Evolutionary conservation across 1,284 basidiomycete genomes (phyloP).

Genomic region (Pseudozyma flocculosa): DNA sequence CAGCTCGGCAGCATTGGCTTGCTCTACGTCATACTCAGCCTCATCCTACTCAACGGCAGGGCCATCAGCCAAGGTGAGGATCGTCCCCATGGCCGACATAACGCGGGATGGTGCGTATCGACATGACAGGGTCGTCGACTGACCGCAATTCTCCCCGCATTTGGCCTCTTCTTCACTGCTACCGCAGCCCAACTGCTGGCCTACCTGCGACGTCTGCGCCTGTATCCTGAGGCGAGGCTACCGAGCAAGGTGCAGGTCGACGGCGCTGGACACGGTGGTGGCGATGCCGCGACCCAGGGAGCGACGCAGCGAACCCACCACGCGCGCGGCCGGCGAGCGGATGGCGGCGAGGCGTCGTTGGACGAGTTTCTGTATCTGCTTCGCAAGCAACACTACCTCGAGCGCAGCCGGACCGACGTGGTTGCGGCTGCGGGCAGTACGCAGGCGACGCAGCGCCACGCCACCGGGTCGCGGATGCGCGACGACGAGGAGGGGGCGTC

Average conservation of each 20-base stretch:
- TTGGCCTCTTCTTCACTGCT: neutral
- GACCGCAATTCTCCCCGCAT: too few relatives aligned
- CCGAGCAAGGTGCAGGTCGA: conserved; percentile 1
- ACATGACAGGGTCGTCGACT: too few relatives aligned
- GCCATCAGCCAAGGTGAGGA: conserved; percentile 50
- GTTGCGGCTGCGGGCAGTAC: conserved; percentile 3
- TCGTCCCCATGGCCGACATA: neutral
- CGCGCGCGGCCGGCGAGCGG: conserved; percentile 10
- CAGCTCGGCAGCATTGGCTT: conserved; percentile 51
- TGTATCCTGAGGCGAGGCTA: conserved; percentile 14
- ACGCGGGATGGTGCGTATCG: too few relatives aligned
- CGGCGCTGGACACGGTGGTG: neutral
- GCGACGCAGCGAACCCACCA: conserved; percentile 13
- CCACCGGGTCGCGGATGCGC: neutral
- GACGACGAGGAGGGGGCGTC: neutral
- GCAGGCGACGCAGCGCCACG: neutral
- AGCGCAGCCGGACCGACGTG: conserved; percentile 29
- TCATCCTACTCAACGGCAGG: conserved; percentile 56
- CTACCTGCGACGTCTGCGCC: conserved; percentile 21
- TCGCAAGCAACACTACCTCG: conserved; percentile 52
- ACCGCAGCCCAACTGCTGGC: conserved; percentile 17
- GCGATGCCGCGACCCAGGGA: neutral
- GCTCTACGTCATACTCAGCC: conserved; percentile 49
- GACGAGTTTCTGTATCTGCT: conserved; percentile 38
- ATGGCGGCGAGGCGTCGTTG: conserved; percentile 16